A percentile compares a stretch with the other conserved stretches of the same genome.
Evolutionary conservation across 441 rosid genomes (phyloP).

Genomic region (Pelargonium australe): DNA sequence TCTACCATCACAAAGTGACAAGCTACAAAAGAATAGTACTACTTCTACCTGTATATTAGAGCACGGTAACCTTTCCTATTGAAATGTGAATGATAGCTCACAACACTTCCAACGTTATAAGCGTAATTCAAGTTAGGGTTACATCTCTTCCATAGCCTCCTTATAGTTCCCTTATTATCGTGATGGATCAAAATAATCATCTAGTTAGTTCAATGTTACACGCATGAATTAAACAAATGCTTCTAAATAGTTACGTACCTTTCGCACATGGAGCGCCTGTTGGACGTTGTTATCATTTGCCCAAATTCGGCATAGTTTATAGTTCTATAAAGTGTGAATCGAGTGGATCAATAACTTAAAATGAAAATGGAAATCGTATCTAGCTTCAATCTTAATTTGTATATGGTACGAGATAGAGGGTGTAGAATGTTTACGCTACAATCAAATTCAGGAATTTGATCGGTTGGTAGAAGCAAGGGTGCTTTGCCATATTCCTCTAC

Average conservation of each 20-base stretch:
- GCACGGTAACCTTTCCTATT: constrained; percentile 20
- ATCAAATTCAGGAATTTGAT: no score
- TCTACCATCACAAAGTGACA: background rate
- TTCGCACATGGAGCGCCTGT: constrained; percentile 19
- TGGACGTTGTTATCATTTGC: constrained; percentile 23
- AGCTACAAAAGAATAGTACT: background rate
- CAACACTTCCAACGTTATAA: constrained; percentile 9
- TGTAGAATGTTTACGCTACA: constrained; percentile 22
- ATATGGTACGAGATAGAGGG: background rate
- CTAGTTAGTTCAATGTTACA: no score
- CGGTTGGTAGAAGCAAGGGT: no score
- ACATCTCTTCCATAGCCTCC: constrained; percentile 23
- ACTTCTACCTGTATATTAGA: constrained; percentile 24
- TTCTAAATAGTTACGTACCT: constrained; percentile 7
- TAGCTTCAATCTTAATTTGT: background rate
- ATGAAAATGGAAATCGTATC: no score
- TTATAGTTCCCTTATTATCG: constrained; percentile 14
- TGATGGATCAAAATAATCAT: background rate
- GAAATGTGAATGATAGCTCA: constrained; percentile 22
- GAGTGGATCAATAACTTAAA: background rate
- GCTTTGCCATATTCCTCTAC: no score
- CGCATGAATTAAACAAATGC: background rate
- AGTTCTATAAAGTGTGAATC: constrained; percentile 13
- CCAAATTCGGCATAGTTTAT: constrained; percentile 22
- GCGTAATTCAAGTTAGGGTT: constrained; percentile 22